These are phyloP conservation scores for Globisporangium emineosum DNA, from an alignment of 352 stramenopile species.

Conservation along the genomic window DNA sequence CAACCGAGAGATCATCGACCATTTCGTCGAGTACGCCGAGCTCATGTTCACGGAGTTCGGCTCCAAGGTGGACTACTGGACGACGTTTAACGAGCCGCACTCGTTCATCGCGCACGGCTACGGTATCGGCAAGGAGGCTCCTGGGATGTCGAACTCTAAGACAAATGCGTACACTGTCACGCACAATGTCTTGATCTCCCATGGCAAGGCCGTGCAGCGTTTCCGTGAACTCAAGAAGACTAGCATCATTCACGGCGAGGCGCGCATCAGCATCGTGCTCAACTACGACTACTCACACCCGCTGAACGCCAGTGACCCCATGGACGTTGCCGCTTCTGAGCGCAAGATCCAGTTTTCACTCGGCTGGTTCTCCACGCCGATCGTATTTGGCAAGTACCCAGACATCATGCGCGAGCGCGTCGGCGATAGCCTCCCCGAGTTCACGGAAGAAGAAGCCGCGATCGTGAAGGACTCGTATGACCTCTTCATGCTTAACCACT, in stretches of 20 bases:
- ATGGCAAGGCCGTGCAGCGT: conserved; percentile 80
- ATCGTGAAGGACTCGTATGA: conserved; percentile 87
- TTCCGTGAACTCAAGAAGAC: conserved; percentile 80
- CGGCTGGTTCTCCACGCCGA: conserved; percentile 91
- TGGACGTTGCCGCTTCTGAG: conserved; percentile 61
- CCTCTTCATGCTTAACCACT: conserved; percentile 95
- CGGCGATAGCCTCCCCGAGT: conserved; percentile 77
- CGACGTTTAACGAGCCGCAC: conserved; percentile 95
- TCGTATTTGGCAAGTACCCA: conserved; percentile 91
- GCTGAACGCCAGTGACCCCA: conserved; percentile 49
- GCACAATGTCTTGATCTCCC: conserved; percentile 91
- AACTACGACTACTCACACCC: conserved; percentile 79
- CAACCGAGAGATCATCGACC: conserved; percentile 41
- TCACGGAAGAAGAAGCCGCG: conserved; percentile 72
- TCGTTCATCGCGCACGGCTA: conserved; percentile 87
- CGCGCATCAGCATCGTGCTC: conserved; percentile 92
- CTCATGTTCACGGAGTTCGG: conserved; percentile 92
- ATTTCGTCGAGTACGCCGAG: conserved; percentile 88
- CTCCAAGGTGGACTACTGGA: conserved; percentile 90
- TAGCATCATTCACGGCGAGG: conserved; percentile 29
- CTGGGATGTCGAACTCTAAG: conserved; percentile 28
- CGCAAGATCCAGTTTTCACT: conserved; percentile 89
- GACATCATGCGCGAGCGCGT: conserved; percentile 82
- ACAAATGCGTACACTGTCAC: conserved; percentile 53
- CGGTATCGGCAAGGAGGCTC: conserved; percentile 53